Conservation (phyloP, 495 filamentous ascomycete species). For the Elaphomyces granulatus region DNA sequence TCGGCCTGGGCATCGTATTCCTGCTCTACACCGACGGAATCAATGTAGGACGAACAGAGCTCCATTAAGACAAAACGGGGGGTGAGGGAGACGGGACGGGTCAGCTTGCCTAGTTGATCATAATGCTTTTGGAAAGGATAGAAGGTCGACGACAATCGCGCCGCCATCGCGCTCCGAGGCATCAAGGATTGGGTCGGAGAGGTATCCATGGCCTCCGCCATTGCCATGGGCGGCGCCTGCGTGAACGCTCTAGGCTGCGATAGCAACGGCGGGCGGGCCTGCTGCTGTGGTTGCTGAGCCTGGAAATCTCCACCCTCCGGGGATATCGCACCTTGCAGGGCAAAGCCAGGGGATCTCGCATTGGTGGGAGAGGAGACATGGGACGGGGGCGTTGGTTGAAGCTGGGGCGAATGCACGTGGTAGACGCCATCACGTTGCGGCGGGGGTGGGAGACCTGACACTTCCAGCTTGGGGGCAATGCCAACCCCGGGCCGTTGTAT, state of each 20-base stretch:
- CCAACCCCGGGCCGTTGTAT: constrained; percentile 51
- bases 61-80: constrained; percentile 39
- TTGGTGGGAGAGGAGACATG: constrained; percentile 63
- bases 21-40: constrained; percentile 75
- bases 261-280: constrained; percentile 35
- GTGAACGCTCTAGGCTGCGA: constrained; percentile 29
- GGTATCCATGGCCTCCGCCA: constrained; percentile 25
- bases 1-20: constrained; percentile 97
- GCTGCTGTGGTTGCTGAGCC: constrained; percentile 31
- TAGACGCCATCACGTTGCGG: constrained; percentile 37
- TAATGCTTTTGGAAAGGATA: constrained; percentile 91
- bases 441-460: constrained; percentile 35
- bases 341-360: constrained; percentile 54
- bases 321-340: constrained; percentile 52
- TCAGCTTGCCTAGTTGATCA: constrained; percentile 90
- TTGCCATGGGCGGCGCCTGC: constrained; percentile 30
- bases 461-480: constrained; percentile 57
- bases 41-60: constrained; percentile 70
- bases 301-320: constrained; percentile 52
- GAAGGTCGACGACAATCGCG: constrained; percentile 39
- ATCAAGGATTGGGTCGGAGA: constrained; percentile 15
- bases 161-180: constrained; percentile 17
- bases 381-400: constrained; percentile 68
- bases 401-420: constrained; percentile 42
- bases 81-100: constrained; percentile 40